Evolutionary conservation across 2,329 filamentous ascomycete genomes (phyloP).

Genomic region (Cordyceps fumosorosea): DNA sequence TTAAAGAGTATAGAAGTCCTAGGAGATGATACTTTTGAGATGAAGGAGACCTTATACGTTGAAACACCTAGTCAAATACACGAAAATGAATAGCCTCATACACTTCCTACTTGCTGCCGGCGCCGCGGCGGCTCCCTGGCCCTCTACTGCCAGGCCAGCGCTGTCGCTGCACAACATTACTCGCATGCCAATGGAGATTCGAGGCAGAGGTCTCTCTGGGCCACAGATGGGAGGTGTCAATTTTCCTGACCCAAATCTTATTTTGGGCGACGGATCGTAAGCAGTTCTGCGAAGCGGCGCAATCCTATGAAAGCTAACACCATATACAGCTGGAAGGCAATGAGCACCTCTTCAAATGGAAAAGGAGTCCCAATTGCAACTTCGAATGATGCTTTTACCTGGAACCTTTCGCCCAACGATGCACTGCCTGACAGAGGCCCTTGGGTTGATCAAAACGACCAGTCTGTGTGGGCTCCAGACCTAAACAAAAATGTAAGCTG

Average conservation of each 20-base stretch:
- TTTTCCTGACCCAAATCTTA: conserved; percentile 10
- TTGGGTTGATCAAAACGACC: conserved; percentile 10
- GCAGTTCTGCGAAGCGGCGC: not conserved
- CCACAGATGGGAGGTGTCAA: conserved; percentile 2
- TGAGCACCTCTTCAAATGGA: conserved; percentile 4
- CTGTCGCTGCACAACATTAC: conserved; percentile 8
- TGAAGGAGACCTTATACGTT: not conserved
- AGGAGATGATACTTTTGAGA: not conserved
- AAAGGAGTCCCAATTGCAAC: conserved; percentile 11
- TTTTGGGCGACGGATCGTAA: conserved; percentile 12
- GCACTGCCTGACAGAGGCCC: conserved; percentile 3
- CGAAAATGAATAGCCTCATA: not conserved
- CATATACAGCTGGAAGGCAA: conserved; percentile 10
- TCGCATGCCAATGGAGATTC: not conserved
- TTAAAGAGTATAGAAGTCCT: not conserved
- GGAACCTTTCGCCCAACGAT: not conserved
- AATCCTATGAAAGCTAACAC: not conserved
- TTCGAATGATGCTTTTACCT: conserved; percentile 4
- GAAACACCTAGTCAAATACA: not conserved
- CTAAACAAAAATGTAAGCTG: conserved; percentile 8
- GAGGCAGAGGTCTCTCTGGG: not conserved
- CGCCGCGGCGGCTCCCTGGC: not conserved
- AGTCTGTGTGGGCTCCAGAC: conserved; percentile 12
- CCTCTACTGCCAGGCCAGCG: not conserved
- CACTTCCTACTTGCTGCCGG: not conserved